These are phyloP conservation scores for Deinandra increscens DNA, from an alignment of 129 eudicot species.

Conservation along the genomic window DNA sequence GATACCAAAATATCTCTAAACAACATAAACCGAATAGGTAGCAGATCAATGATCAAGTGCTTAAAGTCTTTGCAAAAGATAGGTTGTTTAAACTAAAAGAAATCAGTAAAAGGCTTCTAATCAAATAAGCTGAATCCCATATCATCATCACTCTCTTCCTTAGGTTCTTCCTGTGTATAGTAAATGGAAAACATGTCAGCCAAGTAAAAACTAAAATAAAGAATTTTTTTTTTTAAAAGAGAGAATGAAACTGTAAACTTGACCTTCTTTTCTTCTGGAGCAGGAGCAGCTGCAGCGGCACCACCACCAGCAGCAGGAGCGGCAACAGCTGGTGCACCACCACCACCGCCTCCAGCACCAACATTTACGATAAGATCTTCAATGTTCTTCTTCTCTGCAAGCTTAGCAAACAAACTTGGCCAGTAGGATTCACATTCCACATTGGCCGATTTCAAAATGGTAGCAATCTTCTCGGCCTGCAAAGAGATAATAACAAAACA, in stretches of 20 bases:
- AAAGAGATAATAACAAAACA: background rate
- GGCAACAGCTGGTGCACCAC: conserved; percentile 34
- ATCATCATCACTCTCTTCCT: conserved; percentile 40
- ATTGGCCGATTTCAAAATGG: conserved; percentile 39
- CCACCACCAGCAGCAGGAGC: conserved; percentile 32
- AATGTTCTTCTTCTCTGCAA: conserved; percentile 35
- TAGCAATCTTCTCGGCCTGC: conserved; percentile 43
- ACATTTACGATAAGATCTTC: conserved; percentile 31
- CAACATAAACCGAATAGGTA: background rate
- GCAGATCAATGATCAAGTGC: conserved; percentile 11
- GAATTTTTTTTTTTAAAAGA: background rate
- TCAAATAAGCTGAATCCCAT: conserved; percentile 33
- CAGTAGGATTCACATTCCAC: conserved; percentile 41
- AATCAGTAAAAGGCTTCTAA: conserved; percentile 15
- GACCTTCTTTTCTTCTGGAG: conserved; percentile 36
- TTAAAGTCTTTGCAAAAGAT: conserved; percentile 5
- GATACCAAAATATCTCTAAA: background rate
- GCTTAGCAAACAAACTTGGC: conserved; percentile 38
- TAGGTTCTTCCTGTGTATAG: conserved; percentile 28
- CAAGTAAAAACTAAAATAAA: background rate
- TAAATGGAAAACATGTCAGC: background rate
- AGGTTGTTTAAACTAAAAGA: background rate
- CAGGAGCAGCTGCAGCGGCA: conserved; percentile 34
- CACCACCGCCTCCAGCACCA: conserved; percentile 37
- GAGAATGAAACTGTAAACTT: background rate